Conservation (phyloP, 2,329 filamentous ascomycete genomes). For the Colletotrichum tropicicola region DNA sequence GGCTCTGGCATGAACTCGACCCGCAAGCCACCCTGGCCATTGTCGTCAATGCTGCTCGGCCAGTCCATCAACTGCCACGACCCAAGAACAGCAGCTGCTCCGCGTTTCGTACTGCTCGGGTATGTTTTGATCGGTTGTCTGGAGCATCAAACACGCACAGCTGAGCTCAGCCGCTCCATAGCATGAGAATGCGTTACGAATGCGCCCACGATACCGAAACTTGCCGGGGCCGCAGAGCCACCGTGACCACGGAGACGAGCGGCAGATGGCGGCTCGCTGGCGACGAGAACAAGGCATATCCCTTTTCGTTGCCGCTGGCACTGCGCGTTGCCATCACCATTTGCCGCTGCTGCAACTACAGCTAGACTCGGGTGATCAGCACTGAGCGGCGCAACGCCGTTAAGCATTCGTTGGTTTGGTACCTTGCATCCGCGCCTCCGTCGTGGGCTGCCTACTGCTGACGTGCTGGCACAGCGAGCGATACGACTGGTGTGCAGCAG, state of each 20-base stretch:
- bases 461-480: conserved; percentile 21
- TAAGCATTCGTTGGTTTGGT: conserved; percentile 17
- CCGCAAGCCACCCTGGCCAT: conserved; percentile 16
- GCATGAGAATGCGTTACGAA: conserved; percentile 24
- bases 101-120: conserved; percentile 11
- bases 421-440: conserved; percentile 25
- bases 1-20: conserved; percentile 27
- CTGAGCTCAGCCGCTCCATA: conserved; percentile 11
- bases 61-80: conserved; percentile 8
- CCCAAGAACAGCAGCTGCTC: background rate
- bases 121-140: background rate
- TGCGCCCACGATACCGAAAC: conserved; percentile 15
- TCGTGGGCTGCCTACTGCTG: background rate
- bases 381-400: conserved; percentile 12
- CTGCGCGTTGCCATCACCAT: conserved; percentile 1
- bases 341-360: conserved; percentile 23
- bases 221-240: background rate
- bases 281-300: conserved; percentile 1
- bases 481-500: conserved; percentile 30
- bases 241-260: conserved; percentile 14
- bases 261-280: conserved; percentile 16
- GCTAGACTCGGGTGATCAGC: conserved; percentile 18
- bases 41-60: conserved; percentile 23
- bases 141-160: background rate
- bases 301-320: conserved; percentile 13